phyloP scores from a whole-genome alignment of 192 early-diverging fungal species.

The Chytriomyces sp. region DNA sequence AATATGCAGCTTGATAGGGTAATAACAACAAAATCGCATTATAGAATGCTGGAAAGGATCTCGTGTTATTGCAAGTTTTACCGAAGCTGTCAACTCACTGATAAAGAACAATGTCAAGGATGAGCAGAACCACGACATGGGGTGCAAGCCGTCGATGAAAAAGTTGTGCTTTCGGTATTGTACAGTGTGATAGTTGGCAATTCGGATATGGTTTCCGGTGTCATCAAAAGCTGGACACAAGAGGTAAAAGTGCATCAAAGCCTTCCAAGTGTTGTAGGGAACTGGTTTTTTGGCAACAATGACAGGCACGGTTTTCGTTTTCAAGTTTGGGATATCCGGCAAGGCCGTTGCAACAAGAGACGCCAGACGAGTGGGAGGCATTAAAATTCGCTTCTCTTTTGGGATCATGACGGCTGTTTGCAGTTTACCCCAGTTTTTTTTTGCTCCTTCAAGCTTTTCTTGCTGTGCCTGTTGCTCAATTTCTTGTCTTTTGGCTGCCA shows the following conservation, averaged over 20 bases:
- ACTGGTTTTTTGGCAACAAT: neutral
- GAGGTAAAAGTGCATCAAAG: slow-evolving; percentile 3
- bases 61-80: neutral
- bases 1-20: slow-evolving; percentile 3
- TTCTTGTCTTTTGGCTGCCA: too few relatives aligned
- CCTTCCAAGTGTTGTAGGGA: neutral
- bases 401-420: too few relatives aligned
- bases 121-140: slow-evolving; percentile 5
- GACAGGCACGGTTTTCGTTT: neutral
- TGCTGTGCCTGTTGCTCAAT: too few relatives aligned
- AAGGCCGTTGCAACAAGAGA: slow-evolving; percentile 11
- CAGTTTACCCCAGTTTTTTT: too few relatives aligned
- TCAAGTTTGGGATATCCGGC: slow-evolving; percentile 8
- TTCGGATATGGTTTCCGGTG: slow-evolving; percentile 7
- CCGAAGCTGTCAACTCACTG: neutral
- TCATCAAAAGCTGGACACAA: slow-evolving; percentile 22
- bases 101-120: slow-evolving; percentile 2
- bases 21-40: neutral
- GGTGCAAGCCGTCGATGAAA: slow-evolving; percentile 10
- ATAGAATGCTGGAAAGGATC: neutral
- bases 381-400: too few relatives aligned
- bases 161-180: slow-evolving; percentile 8
- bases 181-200: neutral
- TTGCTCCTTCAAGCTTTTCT: too few relatives aligned
- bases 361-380: too few relatives aligned